phyloP scores from a whole-genome alignment of 2,329 filamentous ascomycete species.

The Aquanectria penicillioides region DNA sequence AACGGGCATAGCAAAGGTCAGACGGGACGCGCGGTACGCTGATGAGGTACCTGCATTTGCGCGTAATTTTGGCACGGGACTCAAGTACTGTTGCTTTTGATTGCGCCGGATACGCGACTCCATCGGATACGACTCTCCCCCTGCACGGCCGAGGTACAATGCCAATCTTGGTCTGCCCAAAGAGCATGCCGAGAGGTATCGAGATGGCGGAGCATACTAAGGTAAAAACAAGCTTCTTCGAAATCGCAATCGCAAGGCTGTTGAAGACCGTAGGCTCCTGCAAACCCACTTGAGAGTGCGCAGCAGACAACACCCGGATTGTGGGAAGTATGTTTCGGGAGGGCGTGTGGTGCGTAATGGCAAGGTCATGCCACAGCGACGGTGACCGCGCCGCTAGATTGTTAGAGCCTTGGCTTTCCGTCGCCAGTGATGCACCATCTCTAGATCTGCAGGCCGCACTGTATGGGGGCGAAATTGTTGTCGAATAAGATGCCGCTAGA shows the following conservation, averaged over 20 bases:
- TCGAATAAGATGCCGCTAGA: slow-evolving; percentile 12
- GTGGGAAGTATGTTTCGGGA: not conserved
- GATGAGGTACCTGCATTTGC: not conserved
- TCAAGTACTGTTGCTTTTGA: slow-evolving; percentile 6
- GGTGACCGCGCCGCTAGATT: slow-evolving; percentile 12
- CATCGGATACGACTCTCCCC: slow-evolving; percentile 12
- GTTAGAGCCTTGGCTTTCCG: slow-evolving; percentile 25
- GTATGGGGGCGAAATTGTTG: not conserved
- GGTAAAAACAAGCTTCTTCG: not conserved
- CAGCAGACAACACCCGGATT: not conserved
- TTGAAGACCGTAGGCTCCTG: no score
- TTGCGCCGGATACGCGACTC: slow-evolving; percentile 2
- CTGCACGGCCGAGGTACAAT: not conserved
- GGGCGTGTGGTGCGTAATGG: not conserved
- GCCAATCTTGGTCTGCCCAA: not conserved
- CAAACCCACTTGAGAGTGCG: no score
- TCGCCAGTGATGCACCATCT: slow-evolving; percentile 24
- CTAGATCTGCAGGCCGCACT: slow-evolving; percentile 14
- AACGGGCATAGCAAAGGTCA: not conserved
- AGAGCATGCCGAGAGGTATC: not conserved
- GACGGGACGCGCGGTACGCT: not conserved
- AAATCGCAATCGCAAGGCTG: not conserved
- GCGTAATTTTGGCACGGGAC: not conserved
- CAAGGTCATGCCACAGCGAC: slow-evolving; percentile 13
- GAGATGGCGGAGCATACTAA: not conserved